Evolutionary conservation across 108 stramenopile species (phyloP).

Genomic region (Cyclotella sp.): DNA sequence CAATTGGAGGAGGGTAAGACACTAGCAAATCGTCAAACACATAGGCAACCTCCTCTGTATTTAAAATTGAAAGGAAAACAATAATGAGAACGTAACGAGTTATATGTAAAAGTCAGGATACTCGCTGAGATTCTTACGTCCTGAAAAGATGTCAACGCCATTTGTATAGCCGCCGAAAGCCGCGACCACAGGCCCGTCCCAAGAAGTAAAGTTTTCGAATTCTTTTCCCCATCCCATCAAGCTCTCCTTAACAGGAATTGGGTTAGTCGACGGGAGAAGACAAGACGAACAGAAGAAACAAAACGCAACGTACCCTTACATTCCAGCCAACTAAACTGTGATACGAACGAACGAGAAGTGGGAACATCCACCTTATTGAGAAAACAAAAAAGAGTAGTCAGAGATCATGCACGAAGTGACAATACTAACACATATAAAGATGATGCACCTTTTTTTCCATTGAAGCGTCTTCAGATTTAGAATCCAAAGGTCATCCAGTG

Average conservation of each 20-base stretch:
- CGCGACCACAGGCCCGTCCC: slow-evolving; percentile 44
- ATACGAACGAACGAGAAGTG: slow-evolving; percentile 48
- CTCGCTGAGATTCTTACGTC: slow-evolving; percentile 19
- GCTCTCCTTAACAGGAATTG: neutral
- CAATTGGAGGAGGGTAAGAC: slow-evolving; percentile 36
- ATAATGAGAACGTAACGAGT: neutral
- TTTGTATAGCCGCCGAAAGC: slow-evolving; percentile 57
- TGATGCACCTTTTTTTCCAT: slow-evolving; percentile 39
- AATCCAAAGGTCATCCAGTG: slow-evolving; percentile 58
- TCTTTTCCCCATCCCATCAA: slow-evolving; percentile 19
- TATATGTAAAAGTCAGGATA: neutral
- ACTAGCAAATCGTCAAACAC: slow-evolving; percentile 59
- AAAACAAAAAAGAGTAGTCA: neutral
- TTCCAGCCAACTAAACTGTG: slow-evolving; percentile 60
- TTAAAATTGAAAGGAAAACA: neutral
- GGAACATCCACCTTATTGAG: slow-evolving; percentile 31
- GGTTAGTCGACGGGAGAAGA: too few species aligned
- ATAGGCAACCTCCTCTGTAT: slow-evolving; percentile 45
- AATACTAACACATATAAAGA: too few species aligned
- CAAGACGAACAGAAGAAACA: too few species aligned
- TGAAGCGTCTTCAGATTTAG: slow-evolving; percentile 45
- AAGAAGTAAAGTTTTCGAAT: slow-evolving; percentile 39
- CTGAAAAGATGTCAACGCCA: slow-evolving; percentile 44
- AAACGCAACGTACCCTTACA: neutral
- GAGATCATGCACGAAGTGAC: neutral